A percentile compares a stretch with the other conserved stretches of the same genome.
Evolutionary conservation across 257 asterid genomes (phyloP).

Genomic region (Solanum clarkiae): DNA sequence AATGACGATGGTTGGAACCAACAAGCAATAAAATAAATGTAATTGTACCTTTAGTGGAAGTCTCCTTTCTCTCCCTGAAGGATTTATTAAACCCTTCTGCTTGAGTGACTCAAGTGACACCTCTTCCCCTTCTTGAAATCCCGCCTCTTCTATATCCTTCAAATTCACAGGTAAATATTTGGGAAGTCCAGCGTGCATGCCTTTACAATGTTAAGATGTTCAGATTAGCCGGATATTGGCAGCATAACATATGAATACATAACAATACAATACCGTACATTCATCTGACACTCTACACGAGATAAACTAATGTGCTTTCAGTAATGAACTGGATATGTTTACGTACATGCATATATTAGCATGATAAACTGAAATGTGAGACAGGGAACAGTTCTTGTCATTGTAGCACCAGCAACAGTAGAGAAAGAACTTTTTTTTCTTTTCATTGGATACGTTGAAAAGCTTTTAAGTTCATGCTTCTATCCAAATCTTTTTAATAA

Average conservation of each 20-base stretch:
- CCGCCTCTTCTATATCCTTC: slow-evolving; percentile 69
- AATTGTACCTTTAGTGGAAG: slow-evolving; percentile 76
- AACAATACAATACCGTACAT: neutral
- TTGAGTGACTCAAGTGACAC: slow-evolving; percentile 88
- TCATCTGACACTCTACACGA: neutral
- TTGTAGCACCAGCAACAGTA: neutral
- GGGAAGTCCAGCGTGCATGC: slow-evolving; percentile 90
- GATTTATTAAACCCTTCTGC: slow-evolving; percentile 74
- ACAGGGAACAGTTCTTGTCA: neutral
- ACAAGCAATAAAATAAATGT: neutral
- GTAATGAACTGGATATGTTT: neutral
- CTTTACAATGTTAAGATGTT: slow-evolving; percentile 12
- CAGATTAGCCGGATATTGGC: neutral
- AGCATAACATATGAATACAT: neutral
- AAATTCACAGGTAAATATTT: slow-evolving; percentile 83
- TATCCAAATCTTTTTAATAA: neutral
- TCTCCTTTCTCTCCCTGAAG: slow-evolving; percentile 90
- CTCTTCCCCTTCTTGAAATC: slow-evolving; percentile 88
- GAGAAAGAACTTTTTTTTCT: neutral
- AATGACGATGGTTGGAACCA: neutral
- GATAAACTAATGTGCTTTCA: neutral
- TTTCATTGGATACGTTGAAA: neutral
- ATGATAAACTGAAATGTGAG: neutral
- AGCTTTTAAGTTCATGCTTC: neutral
- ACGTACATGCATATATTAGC: neutral